Conservation (phyloP, 2,329 filamentous ascomycete genomes). For the Drechslerella coelobrocha region DNA sequence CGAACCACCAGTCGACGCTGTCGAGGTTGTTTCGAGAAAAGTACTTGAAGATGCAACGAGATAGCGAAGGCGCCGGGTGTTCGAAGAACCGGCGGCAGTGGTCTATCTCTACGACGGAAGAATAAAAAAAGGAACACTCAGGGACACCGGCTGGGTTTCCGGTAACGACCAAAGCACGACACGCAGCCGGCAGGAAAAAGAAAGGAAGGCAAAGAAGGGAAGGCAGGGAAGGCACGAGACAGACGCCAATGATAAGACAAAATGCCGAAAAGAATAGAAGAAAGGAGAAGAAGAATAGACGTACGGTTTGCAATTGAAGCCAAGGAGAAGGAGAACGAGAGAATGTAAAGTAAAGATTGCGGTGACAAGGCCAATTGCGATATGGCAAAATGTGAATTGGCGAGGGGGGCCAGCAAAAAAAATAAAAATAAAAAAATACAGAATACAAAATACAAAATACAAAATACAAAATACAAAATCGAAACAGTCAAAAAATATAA, state of each 20-base stretch:
- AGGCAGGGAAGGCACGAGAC: neutral
- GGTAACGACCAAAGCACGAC: slow-evolving; percentile 1
- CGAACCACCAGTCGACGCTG: slow-evolving; percentile 1
- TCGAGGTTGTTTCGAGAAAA: neutral
- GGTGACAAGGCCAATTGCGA: neutral
- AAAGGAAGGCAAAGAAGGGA: slow-evolving; percentile 2
- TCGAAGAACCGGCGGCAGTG: neutral
- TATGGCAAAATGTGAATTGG: neutral
- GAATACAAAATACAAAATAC: neutral
- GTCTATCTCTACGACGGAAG: neutral
- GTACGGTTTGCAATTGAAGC: neutral
- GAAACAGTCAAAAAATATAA: neutral
- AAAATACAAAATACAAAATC: neutral
- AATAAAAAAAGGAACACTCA: too few species aligned
- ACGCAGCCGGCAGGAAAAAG: slow-evolving; percentile 4
- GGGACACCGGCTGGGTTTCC: slow-evolving; percentile 1
- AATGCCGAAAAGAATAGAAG: neutral
- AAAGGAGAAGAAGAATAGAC: neutral
- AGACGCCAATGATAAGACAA: neutral
- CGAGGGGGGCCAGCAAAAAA: neutral
- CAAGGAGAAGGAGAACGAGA: neutral
- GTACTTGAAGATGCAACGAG: neutral
- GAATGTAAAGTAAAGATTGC: slow-evolving; percentile 1
- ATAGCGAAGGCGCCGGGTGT: neutral
- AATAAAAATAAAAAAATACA: neutral